Base-by-base conservation (phyloP, 768 basidiomycete species). In the Tricholomella constricta region DNA sequence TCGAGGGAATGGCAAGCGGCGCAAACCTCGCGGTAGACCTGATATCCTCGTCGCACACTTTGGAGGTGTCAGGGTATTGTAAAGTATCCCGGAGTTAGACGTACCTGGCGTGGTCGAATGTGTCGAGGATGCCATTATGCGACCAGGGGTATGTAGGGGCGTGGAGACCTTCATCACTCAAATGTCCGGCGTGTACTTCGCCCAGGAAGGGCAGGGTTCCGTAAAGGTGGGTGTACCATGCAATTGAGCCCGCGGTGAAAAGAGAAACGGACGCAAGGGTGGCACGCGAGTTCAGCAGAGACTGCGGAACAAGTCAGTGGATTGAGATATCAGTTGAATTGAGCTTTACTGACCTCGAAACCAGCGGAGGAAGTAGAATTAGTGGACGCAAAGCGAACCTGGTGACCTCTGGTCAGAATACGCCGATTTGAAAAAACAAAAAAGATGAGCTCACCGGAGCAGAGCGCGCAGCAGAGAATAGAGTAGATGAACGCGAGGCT, bases 21-120 rank as follows among this genome's bases (percentile, higher is more conserved):
- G 69, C 97, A 99, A 51, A 99, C 97, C 75, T 99, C 96, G 59
- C 94, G 92, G 81, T 99, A 99, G 51, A 99, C 97, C 72, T 90
- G 86, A 78, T 91, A 95, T 35, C 94, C 95, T 67, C 96, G 83
- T 64, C 95, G 94, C 66, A 98, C 95, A 72, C 94, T 96, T 46
- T 19, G 58, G 52, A 59, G 45, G 38, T 31, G 36, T 59, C 15
- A 52, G 48, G 37, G 32, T 31, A 34, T 50, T 42, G 35, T 25
- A 38, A 47, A 35, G 44, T 17, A 23, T 32, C 48, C 58, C 49
- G 58, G 54, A 63, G 60, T 37, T 46, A 46, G 53, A 76, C 82
- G 69, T 77, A 94, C 96, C 94, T 88, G 57, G 93, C 84, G 71
- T 99, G 97, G 79, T 99, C 95, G 66, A 95, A 99, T 40, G 90